These are phyloP conservation scores for Beta lomatogona DNA, from an alignment of 179 eudicot genomes.

Conservation along the genomic window DNA sequence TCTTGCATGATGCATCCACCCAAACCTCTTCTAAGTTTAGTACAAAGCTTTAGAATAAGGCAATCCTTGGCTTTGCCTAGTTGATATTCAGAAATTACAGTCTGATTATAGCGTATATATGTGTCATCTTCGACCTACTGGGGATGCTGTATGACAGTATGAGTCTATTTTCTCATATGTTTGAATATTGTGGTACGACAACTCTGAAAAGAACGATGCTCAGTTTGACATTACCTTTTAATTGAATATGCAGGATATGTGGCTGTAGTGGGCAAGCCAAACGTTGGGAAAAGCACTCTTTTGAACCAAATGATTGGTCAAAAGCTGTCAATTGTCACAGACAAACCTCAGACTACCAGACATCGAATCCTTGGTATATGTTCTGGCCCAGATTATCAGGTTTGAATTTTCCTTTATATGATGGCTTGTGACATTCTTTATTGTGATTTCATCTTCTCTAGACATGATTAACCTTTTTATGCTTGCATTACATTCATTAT, in stretches of 20 bases:
- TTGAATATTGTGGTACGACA: not conserved
- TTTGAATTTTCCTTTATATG: constrained; percentile 41
- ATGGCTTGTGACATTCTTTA: not conserved
- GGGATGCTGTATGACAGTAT: not conserved
- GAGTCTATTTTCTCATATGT: not conserved
- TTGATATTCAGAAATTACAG: not conserved
- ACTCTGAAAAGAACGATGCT: not conserved
- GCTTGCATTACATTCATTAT: not conserved
- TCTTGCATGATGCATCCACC: not conserved
- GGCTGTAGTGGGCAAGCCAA: constrained; percentile 97
- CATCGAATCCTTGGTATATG: constrained; percentile 97
- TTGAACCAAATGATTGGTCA: constrained; percentile 97
- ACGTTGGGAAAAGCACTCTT: constrained; percentile 96
- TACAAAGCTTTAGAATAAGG: not conserved
- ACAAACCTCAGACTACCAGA: constrained; percentile 98
- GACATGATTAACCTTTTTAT: not conserved
- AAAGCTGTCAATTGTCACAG: constrained; percentile 91
- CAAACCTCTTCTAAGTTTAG: not conserved
- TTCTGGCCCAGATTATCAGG: constrained; percentile 91
- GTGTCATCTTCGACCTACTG: not conserved
- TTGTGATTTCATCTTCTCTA: not conserved
- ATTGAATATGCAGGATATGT: constrained; percentile 65
- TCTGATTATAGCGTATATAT: not conserved
- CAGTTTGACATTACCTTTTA: constrained; percentile 5
- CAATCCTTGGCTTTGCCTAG: not conserved